These are phyloP conservation scores for Elaeagnus macrophylla DNA, from an alignment of 306 rosid species.

Conservation along the genomic window DNA sequence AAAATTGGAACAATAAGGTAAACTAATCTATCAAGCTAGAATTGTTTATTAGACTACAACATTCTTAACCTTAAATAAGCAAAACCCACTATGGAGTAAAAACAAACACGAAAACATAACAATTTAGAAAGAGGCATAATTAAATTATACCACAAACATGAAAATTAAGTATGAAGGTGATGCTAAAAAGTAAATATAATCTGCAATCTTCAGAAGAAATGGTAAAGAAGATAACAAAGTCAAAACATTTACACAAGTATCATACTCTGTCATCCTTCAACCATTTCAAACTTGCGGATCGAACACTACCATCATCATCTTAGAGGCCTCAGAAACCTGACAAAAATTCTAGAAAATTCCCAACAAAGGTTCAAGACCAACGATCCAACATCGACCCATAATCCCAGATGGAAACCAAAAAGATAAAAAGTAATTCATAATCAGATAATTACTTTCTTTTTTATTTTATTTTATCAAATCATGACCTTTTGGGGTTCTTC, in stretches of 20 bases:
- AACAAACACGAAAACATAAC: too few relatives aligned
- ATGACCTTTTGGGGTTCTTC: neutral
- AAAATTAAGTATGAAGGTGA: too few relatives aligned
- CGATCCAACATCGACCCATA: conserved; percentile 7
- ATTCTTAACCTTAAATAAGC: too few relatives aligned
- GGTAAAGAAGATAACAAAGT: conserved; percentile 4
- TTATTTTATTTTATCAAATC: neutral
- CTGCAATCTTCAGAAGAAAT: neutral
- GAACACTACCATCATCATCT: neutral
- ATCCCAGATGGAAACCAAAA: conserved; percentile 14
- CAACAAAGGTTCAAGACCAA: conserved; percentile 10
- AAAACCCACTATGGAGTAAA: too few relatives aligned
- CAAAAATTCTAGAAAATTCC: conserved; percentile 21
- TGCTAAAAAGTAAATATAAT: too few relatives aligned
- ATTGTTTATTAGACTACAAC: too few relatives aligned
- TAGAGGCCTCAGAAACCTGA: conserved; percentile 3
- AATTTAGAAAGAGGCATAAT: too few relatives aligned
- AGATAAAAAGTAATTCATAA: neutral
- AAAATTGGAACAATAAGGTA: too few relatives aligned
- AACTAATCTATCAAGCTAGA: too few relatives aligned
- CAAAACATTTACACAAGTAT: conserved; percentile 18
- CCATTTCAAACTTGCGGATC: conserved; percentile 13
- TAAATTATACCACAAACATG: too few relatives aligned
- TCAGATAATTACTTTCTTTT: too few relatives aligned
- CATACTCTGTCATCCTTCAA: conserved; percentile 19